Evolutionary conservation across 1,284 basidiomycete genomes (phyloP).

Genomic region (Takashimella tepidaria): DNA sequence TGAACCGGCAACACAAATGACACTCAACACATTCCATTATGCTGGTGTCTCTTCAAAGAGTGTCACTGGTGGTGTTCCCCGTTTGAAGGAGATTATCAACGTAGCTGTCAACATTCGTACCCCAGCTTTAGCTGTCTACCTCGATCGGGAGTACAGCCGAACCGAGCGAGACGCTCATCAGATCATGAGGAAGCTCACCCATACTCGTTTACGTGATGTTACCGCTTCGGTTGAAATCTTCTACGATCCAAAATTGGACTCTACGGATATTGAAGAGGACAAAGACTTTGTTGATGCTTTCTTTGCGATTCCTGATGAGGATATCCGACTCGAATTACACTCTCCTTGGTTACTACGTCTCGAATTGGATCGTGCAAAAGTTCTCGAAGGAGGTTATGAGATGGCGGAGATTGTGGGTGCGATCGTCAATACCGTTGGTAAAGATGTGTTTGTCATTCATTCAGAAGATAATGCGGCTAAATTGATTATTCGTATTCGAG

Average conservation of each 20-base stretch:
- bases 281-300: conserved; percentile 94
- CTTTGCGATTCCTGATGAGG: conserved; percentile 98
- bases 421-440: conserved; percentile 91
- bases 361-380: conserved; percentile 93
- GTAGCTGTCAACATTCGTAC: conserved; percentile 99
- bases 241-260: conserved; percentile 90
- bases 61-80: conserved; percentile 95
- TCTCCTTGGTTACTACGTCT: conserved; percentile 97
- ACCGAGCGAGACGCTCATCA: conserved; percentile 58
- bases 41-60: conserved; percentile 98
- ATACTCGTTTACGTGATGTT: conserved; percentile 89
- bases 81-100: conserved; percentile 98
- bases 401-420: conserved; percentile 94
- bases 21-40: conserved; percentile 94
- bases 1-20: conserved; percentile 99
- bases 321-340: conserved; percentile 84
- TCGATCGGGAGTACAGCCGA: conserved; percentile 68
- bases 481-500: conserved; percentile 93
- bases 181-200: conserved; percentile 59
- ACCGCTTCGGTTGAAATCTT: conserved; percentile 96
- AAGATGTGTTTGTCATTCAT: conserved; percentile 96
- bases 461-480: conserved; percentile 98
- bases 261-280: conserved; percentile 96
- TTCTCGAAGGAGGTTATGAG: conserved; percentile 93
- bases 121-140: conserved; percentile 86